Base-by-base conservation (phyloP, 371 early-diverging fungal species). In the Cokeromyces recurvatus region DNA sequence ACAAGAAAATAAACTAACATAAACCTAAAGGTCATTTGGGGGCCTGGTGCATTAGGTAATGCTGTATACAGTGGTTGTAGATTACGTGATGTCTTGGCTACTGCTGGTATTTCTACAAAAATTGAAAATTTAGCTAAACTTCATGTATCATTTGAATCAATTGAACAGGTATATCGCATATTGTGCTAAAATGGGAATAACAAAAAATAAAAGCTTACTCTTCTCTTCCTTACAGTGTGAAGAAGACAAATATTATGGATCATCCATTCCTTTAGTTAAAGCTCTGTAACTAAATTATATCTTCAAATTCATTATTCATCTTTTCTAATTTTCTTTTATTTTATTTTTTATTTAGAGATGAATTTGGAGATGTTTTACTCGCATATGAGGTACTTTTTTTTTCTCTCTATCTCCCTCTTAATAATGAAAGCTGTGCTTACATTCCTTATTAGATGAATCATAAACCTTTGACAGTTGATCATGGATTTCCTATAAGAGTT, bases 401-500 rank as follows among this genome's bases (percentile, higher is more conserved):
- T n/a, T n/a, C n/a, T n/a, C n/a, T n/a, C n/a, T n/a, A n/a, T n/a
- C n/a, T n/a, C n/a, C n/a, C n/a, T n/a, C n/a, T n/a, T n/a, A n/a
- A n/a, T n/a, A n/a, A n/a, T n/a, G n/a, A n/a, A n/a, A n/a, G n/a
- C n/a, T 22, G 6, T 37, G 11, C 16, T 43, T 19, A 43, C 11
- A 2, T 42, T 23, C 14, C 12, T 9, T 3, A 7, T 7, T 69
- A 85, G 79, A 90, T 94, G 92, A 94, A 94, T 53, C 85, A 88
- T 16, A 59, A 72, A 37, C 74, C 83, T 10, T 57, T 94, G 36
- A 69, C 89, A 2, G 72, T 81, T 35, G 89, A 87, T 59, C 90
- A 88, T 51, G 94, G 94, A 0, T 84, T 70, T 43, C 94, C 94
- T 12, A 62, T 91, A 8, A 80, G 94, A 25, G 87, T 84, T 4